Conservation (phyloP, 1,284 basidiomycete species). For the Apiotrichum laibachii region DNA sequence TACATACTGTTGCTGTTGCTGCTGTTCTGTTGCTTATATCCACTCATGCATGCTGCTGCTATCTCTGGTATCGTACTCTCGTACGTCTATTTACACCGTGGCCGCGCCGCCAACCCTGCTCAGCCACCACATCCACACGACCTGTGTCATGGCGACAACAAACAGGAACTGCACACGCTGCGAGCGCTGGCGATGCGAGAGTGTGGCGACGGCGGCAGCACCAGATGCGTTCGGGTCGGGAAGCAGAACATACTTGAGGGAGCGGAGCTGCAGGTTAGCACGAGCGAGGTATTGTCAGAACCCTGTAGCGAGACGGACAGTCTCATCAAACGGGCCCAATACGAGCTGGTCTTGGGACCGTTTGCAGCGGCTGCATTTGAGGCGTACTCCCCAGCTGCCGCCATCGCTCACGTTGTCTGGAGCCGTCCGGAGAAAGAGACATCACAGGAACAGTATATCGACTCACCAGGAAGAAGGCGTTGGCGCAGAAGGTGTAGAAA, state of each 20-base stretch:
- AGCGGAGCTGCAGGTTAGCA: slow-evolving; percentile 59
- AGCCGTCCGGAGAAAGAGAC: neutral
- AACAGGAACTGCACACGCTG: slow-evolving; percentile 84
- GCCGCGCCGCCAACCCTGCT: slow-evolving; percentile 52
- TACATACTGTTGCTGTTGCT: too few species aligned
- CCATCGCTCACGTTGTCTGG: too few species aligned
- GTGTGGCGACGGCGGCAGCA: slow-evolving; percentile 56
- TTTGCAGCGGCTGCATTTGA: too few species aligned
- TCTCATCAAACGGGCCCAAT: too few species aligned
- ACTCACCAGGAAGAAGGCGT: slow-evolving; percentile 89
- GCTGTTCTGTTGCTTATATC: neutral
- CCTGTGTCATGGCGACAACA: slow-evolving; percentile 65
- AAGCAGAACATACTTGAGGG: slow-evolving; percentile 83
- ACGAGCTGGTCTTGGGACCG: too few species aligned
- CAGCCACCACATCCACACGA: slow-evolving; percentile 75
- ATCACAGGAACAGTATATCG: neutral
- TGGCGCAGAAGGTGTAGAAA: slow-evolving; percentile 79
- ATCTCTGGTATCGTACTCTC: neutral
- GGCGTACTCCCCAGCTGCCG: too few species aligned
- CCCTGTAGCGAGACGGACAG: too few species aligned
- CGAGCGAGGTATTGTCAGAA: too few species aligned
- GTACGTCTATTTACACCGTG: slow-evolving; percentile 41
- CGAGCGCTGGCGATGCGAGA: slow-evolving; percentile 74
- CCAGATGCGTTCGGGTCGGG: slow-evolving; percentile 59
- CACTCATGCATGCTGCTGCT: slow-evolving; percentile 1